These are phyloP conservation scores for Mycena chlorophos DNA, from an alignment of 768 basidiomycete species.

Conservation along the genomic window DNA sequence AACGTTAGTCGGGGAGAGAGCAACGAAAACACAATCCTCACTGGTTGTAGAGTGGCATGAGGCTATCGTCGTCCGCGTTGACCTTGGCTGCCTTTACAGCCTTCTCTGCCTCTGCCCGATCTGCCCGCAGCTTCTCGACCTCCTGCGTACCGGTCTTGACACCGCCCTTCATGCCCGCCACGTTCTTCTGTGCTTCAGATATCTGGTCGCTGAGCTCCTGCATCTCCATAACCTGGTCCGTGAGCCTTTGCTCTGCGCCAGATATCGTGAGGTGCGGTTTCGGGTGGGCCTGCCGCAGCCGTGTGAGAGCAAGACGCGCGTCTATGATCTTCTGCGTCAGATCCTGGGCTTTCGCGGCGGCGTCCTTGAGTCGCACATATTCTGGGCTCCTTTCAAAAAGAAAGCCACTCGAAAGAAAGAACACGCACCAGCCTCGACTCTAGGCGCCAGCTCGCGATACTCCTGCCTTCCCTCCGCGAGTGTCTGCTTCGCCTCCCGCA, in stretches of 20 bases:
- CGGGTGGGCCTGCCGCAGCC: slow-evolving; percentile 79
- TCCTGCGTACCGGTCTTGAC: slow-evolving; percentile 58
- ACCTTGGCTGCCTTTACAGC: slow-evolving; percentile 56
- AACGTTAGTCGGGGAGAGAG: not conserved
- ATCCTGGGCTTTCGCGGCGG: slow-evolving; percentile 53
- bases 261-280: slow-evolving; percentile 77
- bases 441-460: slow-evolving; percentile 60
- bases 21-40: slow-evolving; percentile 31
- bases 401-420: not conserved
- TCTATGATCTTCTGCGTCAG: slow-evolving; percentile 81
- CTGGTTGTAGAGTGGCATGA: slow-evolving; percentile 72
- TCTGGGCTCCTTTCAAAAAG: slow-evolving; percentile 40
- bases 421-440: slow-evolving; percentile 66
- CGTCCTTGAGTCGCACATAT: slow-evolving; percentile 54
- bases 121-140: slow-evolving; percentile 57
- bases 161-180: slow-evolving; percentile 56
- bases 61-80: slow-evolving; percentile 63
- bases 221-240: slow-evolving; percentile 78
- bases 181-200: slow-evolving; percentile 49
- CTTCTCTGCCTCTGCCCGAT: slow-evolving; percentile 71
- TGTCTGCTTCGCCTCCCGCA: slow-evolving; percentile 64
- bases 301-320: slow-evolving; percentile 74
- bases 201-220: slow-evolving; percentile 70
- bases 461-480: slow-evolving; percentile 64
- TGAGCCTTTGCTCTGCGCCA: slow-evolving; percentile 71